Base-by-base conservation (phyloP, 176 grass and related monocot genomes). In the Musa beccarii region DNA sequence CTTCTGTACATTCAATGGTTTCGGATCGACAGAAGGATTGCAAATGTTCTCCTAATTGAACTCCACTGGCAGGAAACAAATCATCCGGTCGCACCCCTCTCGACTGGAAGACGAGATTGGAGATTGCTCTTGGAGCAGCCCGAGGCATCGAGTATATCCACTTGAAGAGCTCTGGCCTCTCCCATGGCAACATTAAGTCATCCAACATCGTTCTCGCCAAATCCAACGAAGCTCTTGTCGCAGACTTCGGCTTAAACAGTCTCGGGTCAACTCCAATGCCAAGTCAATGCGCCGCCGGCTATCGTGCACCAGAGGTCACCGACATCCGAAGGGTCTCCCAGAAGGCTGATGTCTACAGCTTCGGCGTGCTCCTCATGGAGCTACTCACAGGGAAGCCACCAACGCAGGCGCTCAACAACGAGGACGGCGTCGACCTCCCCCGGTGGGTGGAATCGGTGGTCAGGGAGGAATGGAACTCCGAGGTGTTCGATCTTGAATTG, bases 61-160 rank as follows among this genome's bases (percentile, higher is more conserved):
- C 23, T 13, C 3, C 4, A 34, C 51, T 70, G 68, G 14, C 53
- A 92, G 92, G 85, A 25, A 75, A 72, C 12, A 82, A 80, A 7
- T 67, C 49, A 52, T 73, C 81, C 2, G 84, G 79, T 21, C 66
- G 82, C 0, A 71, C 66, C n/a, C 76, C 23, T 8, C 81, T 92
- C 22, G 66, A 89, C 73, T 96, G 86, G 78, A 64, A 78, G 53
- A 56, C 79, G n/a, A 75, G 93, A 16, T 77, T 76, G 21, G 72
- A 80, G 24, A 88, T 96, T 19, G 89, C 89, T 19, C 79, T 96
- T 65, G 85, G 85, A 1, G 89, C 79, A 15, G 93, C 93, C 53
- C 85, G 83, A 6, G 93, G 85, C 73, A 82, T 96, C 78, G 83
- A 86, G 21, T 88, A 75, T 71, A 90, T 96, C 87, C 89, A 96